Evolutionary conservation across 1,139 yeast genomes (phyloP).

Genomic region (Protomyces gravidus): DNA sequence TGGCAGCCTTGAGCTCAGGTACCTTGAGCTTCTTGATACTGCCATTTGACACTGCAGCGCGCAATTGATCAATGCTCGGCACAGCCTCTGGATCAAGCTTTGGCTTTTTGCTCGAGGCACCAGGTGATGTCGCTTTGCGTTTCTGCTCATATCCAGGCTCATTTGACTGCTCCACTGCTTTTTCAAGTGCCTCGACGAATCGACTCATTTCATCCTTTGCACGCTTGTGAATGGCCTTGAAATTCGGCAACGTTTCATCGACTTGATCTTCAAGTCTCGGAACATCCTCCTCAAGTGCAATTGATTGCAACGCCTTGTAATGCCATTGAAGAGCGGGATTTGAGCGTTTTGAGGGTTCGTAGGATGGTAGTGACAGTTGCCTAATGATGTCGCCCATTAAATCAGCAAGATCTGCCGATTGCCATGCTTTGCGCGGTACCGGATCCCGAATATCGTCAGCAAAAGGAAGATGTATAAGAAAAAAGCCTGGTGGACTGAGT

Average conservation of each 20-base stretch:
- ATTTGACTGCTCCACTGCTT: not conserved
- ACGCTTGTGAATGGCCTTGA: slow-evolving; percentile 38
- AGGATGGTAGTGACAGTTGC: slow-evolving; percentile 48
- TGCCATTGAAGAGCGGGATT: slow-evolving; percentile 70
- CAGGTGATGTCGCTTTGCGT: slow-evolving; percentile 12
- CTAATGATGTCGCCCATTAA: slow-evolving; percentile 45
- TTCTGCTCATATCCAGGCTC: not conserved
- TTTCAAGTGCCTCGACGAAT: slow-evolving; percentile 14
- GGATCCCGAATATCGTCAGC: slow-evolving; percentile 44
- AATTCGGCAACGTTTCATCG: slow-evolving; percentile 42
- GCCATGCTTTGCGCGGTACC: not conserved
- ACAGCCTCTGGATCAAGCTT: not conserved
- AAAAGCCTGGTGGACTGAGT: slow-evolving; percentile 40
- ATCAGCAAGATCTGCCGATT: slow-evolving; percentile 41
- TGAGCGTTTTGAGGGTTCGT: slow-evolving; percentile 55
- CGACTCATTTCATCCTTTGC: slow-evolving; percentile 14
- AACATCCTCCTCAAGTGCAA: slow-evolving; percentile 59
- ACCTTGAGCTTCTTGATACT: slow-evolving; percentile 10
- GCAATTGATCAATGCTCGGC: slow-evolving; percentile 13
- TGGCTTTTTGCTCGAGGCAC: slow-evolving; percentile 3
- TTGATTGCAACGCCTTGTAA: slow-evolving; percentile 60
- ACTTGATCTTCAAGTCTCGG: slow-evolving; percentile 39
- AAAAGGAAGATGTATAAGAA: slow-evolving; percentile 42
- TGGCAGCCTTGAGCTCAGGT: slow-evolving; percentile 13
- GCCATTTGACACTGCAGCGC: not conserved